Evolutionary conservation across 345 rosid species (phyloP).

Genomic region (Erodium maritimum): DNA sequence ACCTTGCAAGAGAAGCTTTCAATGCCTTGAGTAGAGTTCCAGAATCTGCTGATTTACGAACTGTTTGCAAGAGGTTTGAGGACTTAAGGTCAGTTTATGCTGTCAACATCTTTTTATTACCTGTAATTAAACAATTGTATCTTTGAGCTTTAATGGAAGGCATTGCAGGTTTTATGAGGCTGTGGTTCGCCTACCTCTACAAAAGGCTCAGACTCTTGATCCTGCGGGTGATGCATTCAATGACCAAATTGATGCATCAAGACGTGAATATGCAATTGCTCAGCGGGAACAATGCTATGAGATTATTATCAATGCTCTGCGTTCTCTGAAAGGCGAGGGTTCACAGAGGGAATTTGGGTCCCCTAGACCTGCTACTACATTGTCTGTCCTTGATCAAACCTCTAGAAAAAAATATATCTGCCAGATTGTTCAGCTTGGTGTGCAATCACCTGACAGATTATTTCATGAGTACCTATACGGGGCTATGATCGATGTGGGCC

Average conservation of each 20-base stretch:
- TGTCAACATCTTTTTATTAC: background rate
- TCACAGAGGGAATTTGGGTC: conserved; percentile 43
- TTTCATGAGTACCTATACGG: conserved; percentile 79
- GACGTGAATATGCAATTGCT: conserved; percentile 60
- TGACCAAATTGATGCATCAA: conserved; percentile 73
- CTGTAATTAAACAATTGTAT: conserved; percentile 2
- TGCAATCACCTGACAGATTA: conserved; percentile 79
- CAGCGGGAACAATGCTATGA: conserved; percentile 87
- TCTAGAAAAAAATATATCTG: conserved; percentile 63
- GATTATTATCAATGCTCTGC: conserved; percentile 63
- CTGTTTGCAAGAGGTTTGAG: conserved; percentile 95
- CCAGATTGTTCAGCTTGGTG: conserved; percentile 93
- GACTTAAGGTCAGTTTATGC: conserved; percentile 58
- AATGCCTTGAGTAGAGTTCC: conserved; percentile 77
- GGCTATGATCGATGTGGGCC: conserved; percentile 77
- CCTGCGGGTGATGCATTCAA: conserved; percentile 89
- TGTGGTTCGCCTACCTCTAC: conserved; percentile 83
- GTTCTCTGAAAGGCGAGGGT: conserved; percentile 52
- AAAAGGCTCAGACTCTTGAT: conserved; percentile 86
- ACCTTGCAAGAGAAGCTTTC: conserved; percentile 85
- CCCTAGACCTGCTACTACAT: conserved; percentile 37
- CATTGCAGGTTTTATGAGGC: conserved; percentile 92
- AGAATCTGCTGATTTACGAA: conserved; percentile 81
- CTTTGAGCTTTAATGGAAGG: conserved; percentile 8
- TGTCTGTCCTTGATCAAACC: conserved; percentile 52